Conservation (phyloP, 1,284 basidiomycete genomes). For the Meira miltonrushii region DNA sequence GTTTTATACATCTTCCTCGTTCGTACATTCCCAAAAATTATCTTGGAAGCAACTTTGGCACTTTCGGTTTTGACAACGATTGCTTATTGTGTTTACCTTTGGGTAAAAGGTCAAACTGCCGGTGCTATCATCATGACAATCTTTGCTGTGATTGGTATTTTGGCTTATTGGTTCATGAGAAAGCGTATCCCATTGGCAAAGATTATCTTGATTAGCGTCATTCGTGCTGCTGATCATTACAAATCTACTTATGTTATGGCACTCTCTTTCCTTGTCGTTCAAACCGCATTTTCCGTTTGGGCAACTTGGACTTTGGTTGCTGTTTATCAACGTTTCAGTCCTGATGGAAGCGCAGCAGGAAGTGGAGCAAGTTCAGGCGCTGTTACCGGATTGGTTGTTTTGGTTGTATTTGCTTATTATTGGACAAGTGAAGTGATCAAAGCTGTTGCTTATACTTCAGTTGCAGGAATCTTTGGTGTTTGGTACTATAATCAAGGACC, state of each 20-base stretch:
- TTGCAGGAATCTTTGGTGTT: slow-evolving; percentile 39
- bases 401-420: slow-evolving; percentile 29
- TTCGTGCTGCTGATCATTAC: slow-evolving; percentile 38
- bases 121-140: slow-evolving; percentile 45
- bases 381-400: slow-evolving; percentile 43
- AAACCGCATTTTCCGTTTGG: slow-evolving; percentile 41
- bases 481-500: slow-evolving; percentile 34
- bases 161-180: slow-evolving; percentile 35
- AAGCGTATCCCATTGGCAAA: slow-evolving; percentile 41
- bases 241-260: slow-evolving; percentile 39
- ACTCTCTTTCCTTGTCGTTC: slow-evolving; percentile 27
- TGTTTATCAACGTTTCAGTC: slow-evolving; percentile 40
- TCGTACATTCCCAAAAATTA: slow-evolving; percentile 66
- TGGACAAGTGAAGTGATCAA: slow-evolving; percentile 42
- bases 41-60: slow-evolving; percentile 39
- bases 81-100: slow-evolving; percentile 15
- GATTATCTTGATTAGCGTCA: slow-evolving; percentile 34
- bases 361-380: slow-evolving; percentile 25
- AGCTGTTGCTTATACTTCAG: slow-evolving; percentile 42
- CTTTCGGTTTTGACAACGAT: slow-evolving; percentile 25
- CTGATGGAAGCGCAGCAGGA: slow-evolving; percentile 23
- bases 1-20: slow-evolving; percentile 60
- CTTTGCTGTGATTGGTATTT: slow-evolving; percentile 40
- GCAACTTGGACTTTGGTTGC: slow-evolving; percentile 39
- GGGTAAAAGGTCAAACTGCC: slow-evolving; percentile 30